Base-by-base conservation (phyloP, 768 basidiomycete genomes). In the Russula dissimulans region DNA sequence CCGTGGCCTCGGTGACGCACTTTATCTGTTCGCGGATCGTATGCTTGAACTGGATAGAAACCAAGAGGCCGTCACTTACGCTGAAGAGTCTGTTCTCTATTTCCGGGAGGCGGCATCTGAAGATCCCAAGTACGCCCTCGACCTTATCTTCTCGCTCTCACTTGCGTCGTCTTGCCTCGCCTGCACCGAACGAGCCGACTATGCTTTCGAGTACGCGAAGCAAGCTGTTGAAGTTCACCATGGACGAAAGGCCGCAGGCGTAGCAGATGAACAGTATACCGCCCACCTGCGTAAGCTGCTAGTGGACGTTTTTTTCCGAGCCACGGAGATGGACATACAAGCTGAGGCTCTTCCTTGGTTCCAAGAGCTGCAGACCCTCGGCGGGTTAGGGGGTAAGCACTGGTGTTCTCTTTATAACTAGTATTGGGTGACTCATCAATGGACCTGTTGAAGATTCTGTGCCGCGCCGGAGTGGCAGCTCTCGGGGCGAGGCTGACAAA, bases 81-180 rank as follows among this genome's bases (percentile, higher is more conserved):
- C 56, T 2, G 60, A 61, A 48, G 60, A 61, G 45, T 57, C 56
- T 0, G 45, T 53, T 22, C 56, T 53, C 8, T 43, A 61, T 22
- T 61, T 61, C 60, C 50, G 32, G 22, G 51, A 61, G n/a, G 56
- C 60, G n/a, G 11, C 2, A 2, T 29, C n/a, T 1, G 45, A 53
- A 3, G 44, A 38, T 29, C 45, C 3, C 5, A 61, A 53, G 26
- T 61, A 61, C 6, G 38, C 38, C 2, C 22, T 42, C 9, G 56
- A 61, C 46, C 56, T 61, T 31, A 47, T 61, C 26, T 36, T 47
- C 39, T 57, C 60, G 9, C 60, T 61, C 8, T 47, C 60, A 3
- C 56, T 61, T 1, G 56, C 60, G 12, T 61, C 60, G 1, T 53
- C 60, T 29, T 57, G 60, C 22, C 60, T 61, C 41, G 56, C 60